phyloP scores from a whole-genome alignment of 2,329 filamentous ascomycete genomes.

The Trichothecium roseum region DNA sequence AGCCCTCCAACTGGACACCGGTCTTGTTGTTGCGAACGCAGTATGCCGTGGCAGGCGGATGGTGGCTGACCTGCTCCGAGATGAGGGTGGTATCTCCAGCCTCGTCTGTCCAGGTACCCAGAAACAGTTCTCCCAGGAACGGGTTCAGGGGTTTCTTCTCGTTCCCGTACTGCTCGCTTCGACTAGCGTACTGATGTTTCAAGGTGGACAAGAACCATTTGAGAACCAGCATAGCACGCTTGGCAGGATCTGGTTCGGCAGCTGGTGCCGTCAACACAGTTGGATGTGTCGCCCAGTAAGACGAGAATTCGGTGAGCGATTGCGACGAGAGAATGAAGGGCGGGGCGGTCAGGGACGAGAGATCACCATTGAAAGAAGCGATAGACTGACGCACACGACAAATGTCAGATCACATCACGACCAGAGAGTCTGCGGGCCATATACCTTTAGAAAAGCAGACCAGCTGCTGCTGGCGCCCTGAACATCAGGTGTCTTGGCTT shows the following conservation, averaged over 20 bases:
- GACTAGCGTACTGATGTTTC: constrained; percentile 70
- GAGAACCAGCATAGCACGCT: constrained; percentile 76
- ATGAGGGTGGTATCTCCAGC: constrained; percentile 76
- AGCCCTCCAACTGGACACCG: constrained; percentile 71
- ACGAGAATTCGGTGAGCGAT: constrained; percentile 70
- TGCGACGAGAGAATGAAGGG: constrained; percentile 74
- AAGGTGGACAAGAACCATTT: constrained; percentile 94
- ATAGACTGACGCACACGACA: constrained; percentile 43
- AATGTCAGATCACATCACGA: background rate
- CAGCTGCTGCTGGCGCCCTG: constrained; percentile 35
- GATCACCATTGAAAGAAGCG: constrained; percentile 72
- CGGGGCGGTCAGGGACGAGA: constrained; percentile 70
- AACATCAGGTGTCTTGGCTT: constrained; percentile 14
- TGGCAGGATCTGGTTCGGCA: constrained; percentile 66
- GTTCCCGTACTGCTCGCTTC: constrained; percentile 71
- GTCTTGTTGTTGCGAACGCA: constrained; percentile 79
- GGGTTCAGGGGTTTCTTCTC: constrained; percentile 98
- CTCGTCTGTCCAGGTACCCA: constrained; percentile 80
- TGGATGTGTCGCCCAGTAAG: constrained; percentile 76
- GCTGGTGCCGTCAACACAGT: constrained; percentile 72
- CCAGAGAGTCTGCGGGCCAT: background rate
- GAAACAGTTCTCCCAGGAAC: constrained; percentile 87
- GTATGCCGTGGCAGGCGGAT: constrained; percentile 92
- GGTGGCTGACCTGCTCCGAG: constrained; percentile 91
- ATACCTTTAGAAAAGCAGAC: constrained; percentile 35